phyloP scores from a whole-genome alignment of 257 asterid genomes.

The Solanum etuberosum region DNA sequence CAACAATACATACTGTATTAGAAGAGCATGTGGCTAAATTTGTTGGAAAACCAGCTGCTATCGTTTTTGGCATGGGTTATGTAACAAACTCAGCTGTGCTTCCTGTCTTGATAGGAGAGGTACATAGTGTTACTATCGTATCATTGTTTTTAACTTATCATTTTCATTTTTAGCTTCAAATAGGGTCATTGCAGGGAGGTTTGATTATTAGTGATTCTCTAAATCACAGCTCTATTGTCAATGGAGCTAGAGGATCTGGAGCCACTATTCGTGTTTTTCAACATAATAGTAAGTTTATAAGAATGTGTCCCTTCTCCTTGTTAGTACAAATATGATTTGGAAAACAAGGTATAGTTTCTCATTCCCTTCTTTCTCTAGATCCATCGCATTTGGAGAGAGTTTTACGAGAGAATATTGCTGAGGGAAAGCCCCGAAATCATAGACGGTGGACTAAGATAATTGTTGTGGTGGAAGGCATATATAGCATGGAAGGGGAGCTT shows the following conservation, averaged over 20 bases:
- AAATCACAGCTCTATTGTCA: constrained; percentile 87
- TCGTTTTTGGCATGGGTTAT: constrained; percentile 96
- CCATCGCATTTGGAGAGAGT: constrained; percentile 92
- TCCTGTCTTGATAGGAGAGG: constrained; percentile 37
- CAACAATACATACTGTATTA: constrained; percentile 60
- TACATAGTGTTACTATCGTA: neutral
- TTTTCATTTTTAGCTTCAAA: neutral
- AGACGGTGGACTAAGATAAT: constrained; percentile 95
- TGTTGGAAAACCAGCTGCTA: constrained; percentile 83
- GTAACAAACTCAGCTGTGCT: constrained; percentile 87
- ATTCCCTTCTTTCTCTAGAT: constrained; percentile 31
- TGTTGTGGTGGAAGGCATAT: constrained; percentile 96
- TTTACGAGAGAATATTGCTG: constrained; percentile 50
- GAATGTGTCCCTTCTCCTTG: neutral
- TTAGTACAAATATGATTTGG: neutral
- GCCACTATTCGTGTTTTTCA: constrained; percentile 88
- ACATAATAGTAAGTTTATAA: constrained; percentile 66
- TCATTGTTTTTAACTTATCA: neutral
- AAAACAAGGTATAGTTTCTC: neutral
- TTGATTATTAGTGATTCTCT: constrained; percentile 90
- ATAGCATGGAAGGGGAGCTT: constrained; percentile 98
- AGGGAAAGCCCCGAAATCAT: constrained; percentile 40
- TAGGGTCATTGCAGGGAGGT: constrained; percentile 51
- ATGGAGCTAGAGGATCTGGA: constrained; percentile 97
- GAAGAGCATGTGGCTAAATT: constrained; percentile 83